Conservation (phyloP, 1,139 yeast genomes). For the Sugiyamaella castrensis region DNA sequence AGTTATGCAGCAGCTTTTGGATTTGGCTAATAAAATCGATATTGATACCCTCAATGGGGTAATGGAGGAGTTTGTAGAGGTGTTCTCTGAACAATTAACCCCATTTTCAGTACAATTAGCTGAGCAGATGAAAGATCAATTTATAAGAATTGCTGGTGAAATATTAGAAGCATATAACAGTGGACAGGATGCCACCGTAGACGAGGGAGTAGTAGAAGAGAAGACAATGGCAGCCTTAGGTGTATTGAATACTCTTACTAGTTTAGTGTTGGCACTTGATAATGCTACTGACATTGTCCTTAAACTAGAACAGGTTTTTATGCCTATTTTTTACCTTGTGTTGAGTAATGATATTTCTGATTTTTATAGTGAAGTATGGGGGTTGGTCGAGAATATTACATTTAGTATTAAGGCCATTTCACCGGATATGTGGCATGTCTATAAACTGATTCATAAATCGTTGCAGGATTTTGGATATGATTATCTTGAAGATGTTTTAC, state of each 20-base stretch:
- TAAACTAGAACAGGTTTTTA: slow-evolving; percentile 66
- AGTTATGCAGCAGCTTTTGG: slow-evolving; percentile 75
- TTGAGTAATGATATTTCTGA: slow-evolving; percentile 66
- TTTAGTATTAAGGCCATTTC: slow-evolving; percentile 70
- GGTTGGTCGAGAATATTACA: slow-evolving; percentile 80
- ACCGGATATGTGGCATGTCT: slow-evolving; percentile 72
- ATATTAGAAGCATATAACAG: slow-evolving; percentile 46
- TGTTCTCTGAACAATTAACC: slow-evolving; percentile 79
- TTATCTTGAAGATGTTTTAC: slow-evolving; percentile 73
- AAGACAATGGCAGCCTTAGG: slow-evolving; percentile 89
- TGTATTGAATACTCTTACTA: slow-evolving; percentile 78
- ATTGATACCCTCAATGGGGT: slow-evolving; percentile 85
- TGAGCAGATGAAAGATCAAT: slow-evolving; percentile 74
- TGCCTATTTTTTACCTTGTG: slow-evolving; percentile 70
- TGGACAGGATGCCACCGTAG: slow-evolving; percentile 38
- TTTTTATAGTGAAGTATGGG: slow-evolving; percentile 78
- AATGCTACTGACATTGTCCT: slow-evolving; percentile 66
- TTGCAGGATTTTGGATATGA: slow-evolving; percentile 53
- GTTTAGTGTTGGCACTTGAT: slow-evolving; percentile 84
- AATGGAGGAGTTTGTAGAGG: slow-evolving; percentile 94
- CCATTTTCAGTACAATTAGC: slow-evolving; percentile 92
- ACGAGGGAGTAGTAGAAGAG: slow-evolving; percentile 54
- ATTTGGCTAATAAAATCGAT: slow-evolving; percentile 77
- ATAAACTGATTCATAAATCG: slow-evolving; percentile 53
- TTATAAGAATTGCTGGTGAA: slow-evolving; percentile 69